A percentile compares a stretch with the other conserved stretches of the same genome.
These are phyloP conservation scores for Populus ilicifolia DNA, from an alignment of 345 rosid genomes.

Conservation along the genomic window DNA sequence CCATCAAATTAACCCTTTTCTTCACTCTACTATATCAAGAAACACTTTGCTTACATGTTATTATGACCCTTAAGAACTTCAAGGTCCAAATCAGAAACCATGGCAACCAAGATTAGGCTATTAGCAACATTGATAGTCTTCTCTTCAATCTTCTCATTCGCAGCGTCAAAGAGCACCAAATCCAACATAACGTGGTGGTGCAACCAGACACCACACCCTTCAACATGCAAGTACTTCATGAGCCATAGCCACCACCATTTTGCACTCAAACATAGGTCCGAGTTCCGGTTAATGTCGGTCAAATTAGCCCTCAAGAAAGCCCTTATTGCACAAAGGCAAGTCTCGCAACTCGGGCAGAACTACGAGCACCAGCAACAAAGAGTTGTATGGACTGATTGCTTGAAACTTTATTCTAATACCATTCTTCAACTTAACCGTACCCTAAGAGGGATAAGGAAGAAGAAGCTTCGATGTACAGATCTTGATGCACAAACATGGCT, in stretches of 20 bases:
- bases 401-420: constrained; percentile 53
- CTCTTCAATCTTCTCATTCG: constrained; percentile 19
- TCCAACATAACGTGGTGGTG: constrained; percentile 62
- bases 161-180: constrained; percentile 12
- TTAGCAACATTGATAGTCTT: constrained; percentile 25
- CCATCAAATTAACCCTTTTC: neutral
- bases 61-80: constrained; percentile 19
- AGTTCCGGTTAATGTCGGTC: constrained; percentile 51
- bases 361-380: constrained; percentile 32
- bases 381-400: constrained; percentile 59
- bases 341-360: constrained; percentile 21
- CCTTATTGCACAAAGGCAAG: constrained; percentile 23
- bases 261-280: constrained; percentile 36
- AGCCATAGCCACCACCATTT: constrained; percentile 21
- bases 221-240: constrained; percentile 52
- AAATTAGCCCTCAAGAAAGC: constrained; percentile 55
- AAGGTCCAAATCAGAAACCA: constrained; percentile 12
- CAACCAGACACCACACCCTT: constrained; percentile 69
- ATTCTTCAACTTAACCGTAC: constrained; percentile 62
- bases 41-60: neutral
- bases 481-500: constrained; percentile 88
- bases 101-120: constrained; percentile 18
- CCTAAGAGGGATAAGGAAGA: constrained; percentile 29
- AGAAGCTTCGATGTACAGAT: constrained; percentile 29
- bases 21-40: constrained; percentile 15